phyloP scores from a whole-genome alignment of 164 flowering plant species.

The Nymphaea colorata region DNA sequence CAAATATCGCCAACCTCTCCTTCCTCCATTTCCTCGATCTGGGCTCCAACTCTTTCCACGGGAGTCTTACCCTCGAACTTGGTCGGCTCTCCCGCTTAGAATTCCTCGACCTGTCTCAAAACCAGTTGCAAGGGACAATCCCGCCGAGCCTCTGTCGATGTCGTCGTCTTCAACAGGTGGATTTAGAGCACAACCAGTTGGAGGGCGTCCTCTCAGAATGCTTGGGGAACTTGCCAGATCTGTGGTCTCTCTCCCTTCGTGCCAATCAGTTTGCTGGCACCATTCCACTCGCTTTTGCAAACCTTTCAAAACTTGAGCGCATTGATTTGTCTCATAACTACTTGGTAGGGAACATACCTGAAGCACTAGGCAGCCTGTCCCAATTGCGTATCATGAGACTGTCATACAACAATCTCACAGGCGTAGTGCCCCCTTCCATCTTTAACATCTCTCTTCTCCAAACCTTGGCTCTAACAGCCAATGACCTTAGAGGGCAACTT shows the following conservation, averaged over 20 bases:
- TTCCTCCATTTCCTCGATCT: conserved; percentile 1
- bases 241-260: background rate
- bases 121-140: background rate
- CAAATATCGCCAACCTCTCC: conserved; percentile 2
- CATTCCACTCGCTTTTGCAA: conserved; percentile 5
- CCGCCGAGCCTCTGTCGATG: background rate
- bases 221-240: background rate
- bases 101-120: background rate
- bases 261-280: background rate
- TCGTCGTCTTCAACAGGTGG: background rate
- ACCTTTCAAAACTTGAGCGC: background rate
- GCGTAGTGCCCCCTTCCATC: conserved; percentile 1
- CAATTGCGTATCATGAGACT: background rate
- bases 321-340: background rate
- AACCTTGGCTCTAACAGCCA: background rate
- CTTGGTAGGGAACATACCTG: background rate
- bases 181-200: background rate
- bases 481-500: background rate
- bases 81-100: conserved; percentile 1
- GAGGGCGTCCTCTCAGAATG: conserved; percentile 1
- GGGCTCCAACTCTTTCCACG: background rate
- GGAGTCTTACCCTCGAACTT: conserved; percentile 2
- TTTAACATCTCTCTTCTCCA: background rate
- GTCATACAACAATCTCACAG: background rate
- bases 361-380: background rate